Conservation (phyloP, 192 early-diverging fungal genomes). For the Umbelopsis sp. region DNA sequence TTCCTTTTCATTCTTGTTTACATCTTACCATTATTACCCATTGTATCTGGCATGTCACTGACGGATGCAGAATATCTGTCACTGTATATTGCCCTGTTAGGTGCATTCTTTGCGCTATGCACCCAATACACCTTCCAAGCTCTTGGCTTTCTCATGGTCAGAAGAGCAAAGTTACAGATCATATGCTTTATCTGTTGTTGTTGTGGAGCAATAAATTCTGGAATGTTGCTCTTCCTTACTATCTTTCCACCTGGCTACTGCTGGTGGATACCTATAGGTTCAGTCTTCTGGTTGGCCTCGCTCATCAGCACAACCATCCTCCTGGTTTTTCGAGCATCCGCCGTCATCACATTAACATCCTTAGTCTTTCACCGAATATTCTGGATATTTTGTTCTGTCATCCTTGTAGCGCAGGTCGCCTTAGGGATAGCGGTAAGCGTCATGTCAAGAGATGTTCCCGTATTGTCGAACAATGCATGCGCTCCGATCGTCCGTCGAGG, state of each 20-base stretch:
- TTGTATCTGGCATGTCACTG: neutral
- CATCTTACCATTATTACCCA: neutral
- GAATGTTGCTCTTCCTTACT: neutral
- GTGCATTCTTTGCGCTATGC: neutral
- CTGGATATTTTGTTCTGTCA: neutral
- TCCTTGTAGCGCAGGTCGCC: neutral
- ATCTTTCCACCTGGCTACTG: neutral
- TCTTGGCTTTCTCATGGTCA: neutral
- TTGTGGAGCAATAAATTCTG: neutral
- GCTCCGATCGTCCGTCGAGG: neutral
- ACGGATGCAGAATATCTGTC: neutral
- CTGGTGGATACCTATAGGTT: neutral
- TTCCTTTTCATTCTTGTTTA: neutral
- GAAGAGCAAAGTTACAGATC: neutral
- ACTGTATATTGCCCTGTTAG: neutral
- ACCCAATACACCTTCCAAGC: neutral
- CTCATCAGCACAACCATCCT: conserved; percentile 1
- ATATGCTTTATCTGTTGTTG: conserved; percentile 5
- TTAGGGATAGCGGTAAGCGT: neutral
- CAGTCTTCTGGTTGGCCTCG: neutral
- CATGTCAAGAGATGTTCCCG: neutral
- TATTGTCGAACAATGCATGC: neutral
- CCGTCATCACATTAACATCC: neutral
- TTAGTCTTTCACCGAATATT: neutral
- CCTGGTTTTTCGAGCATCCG: neutral